Evolutionary conservation across 2,329 filamentous ascomycete genomes (phyloP).

Genomic region (Aspergillus neoniger): DNA sequence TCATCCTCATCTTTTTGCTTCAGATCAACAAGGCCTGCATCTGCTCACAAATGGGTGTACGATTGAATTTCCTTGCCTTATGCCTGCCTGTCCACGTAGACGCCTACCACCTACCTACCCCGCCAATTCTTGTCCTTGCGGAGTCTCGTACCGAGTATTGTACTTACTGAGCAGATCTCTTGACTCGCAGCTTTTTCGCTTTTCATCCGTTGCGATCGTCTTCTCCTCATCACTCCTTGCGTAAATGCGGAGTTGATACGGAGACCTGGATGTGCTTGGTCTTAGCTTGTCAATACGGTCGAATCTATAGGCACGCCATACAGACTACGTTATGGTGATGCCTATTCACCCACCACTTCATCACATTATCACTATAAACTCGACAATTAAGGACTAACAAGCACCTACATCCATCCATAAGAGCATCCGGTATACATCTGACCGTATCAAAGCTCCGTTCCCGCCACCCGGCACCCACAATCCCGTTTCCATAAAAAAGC

Average conservation of each 20-base stretch:
- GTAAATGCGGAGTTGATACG: constrained; percentile 24
- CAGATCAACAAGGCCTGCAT: not conserved
- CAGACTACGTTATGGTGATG: too few relatives aligned
- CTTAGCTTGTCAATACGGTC: not conserved
- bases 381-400: too few relatives aligned
- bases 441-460: not conserved
- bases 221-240: constrained; percentile 14
- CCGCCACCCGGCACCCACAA: not conserved
- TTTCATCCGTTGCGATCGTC: not conserved
- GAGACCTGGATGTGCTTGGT: not conserved
- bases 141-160: not conserved
- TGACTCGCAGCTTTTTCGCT: not conserved
- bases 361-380: not conserved
- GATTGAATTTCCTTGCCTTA: not conserved
- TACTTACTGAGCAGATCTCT: too few relatives aligned
- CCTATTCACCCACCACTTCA: not conserved
- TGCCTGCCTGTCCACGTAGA: not conserved
- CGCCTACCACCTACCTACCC: not conserved
- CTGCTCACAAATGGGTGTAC: not conserved
- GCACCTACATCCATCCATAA: too few relatives aligned
- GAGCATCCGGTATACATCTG: not conserved
- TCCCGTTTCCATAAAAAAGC: too few relatives aligned
- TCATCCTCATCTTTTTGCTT: not conserved
- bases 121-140: not conserved
- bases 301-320: too few relatives aligned